Evolutionary conservation across 768 basidiomycete species (phyloP), one percentile per base, ranked within the genome.

Genomic region (Pleurotus citrinopileatus): DNA sequence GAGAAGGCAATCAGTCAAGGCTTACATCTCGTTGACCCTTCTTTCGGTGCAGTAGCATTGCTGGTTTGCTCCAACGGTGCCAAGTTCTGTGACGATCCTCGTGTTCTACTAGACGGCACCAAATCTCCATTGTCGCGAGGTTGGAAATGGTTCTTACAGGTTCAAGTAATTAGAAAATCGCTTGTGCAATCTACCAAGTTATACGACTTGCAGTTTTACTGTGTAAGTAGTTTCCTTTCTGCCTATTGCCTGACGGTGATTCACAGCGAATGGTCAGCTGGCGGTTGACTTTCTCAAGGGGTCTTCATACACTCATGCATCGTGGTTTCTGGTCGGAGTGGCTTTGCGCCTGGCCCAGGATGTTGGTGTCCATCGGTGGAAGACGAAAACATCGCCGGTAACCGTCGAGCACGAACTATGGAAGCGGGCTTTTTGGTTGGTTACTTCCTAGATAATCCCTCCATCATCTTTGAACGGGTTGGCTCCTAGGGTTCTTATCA

Each of bases 331-430:
- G 4, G 73, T 83, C 32, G 86, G 87, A 0, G 69, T 86, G 34
- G 87, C 83, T 15, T 67, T 92, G 28, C 83, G 89, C 2, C 71
- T 85, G 44, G 81, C 84, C 1, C 84, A 90, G 63, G 90, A 94
- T 58, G 80, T 89, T 32, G 84, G 91, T 25, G 85, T 81, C 1
- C 91, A 93, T 65, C 65, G 73, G 52, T 67, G 77, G 26, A 71
- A 68, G 51, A 57, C 63, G 9, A 55, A 63, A 25, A 66, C 56
- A 50, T 61, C 10, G 55, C 62, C 63, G 7, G 74, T 73, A 10
- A 76, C 70, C 10, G 67, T 73, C 4, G 86, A 91, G 57, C 78
- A 85, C 51, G 89, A 93, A 64, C 72, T 87, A 20, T 89, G 87
- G 82, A 89, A 88, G 63, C 79, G 85, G 17, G 81, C 78, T 8